Evolutionary conservation across 805 yeast genomes (phyloP).

Genomic region (Myxozyma sirexii): DNA sequence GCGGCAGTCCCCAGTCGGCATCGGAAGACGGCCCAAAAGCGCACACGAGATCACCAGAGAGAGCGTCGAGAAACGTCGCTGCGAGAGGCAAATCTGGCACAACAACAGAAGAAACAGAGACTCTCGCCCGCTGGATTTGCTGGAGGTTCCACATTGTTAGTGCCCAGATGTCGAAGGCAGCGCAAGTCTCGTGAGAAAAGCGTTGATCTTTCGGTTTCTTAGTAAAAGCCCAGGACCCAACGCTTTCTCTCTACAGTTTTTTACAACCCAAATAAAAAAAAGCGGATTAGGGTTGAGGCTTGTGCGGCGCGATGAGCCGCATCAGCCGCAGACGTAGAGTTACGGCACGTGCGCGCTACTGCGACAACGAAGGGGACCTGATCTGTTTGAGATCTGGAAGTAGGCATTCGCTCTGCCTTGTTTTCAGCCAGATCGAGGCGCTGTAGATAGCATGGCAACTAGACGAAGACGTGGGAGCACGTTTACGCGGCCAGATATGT

Average conservation of each 20-base stretch:
- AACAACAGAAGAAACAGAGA: slow-evolving; percentile 56
- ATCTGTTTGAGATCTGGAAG: neutral
- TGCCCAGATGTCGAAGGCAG: neutral
- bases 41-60: slow-evolving; percentile 71
- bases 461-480: neutral
- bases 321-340: neutral
- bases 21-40: slow-evolving; percentile 49
- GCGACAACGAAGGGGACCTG: neutral
- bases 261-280: too few relatives aligned
- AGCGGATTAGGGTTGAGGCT: neutral
- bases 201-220: neutral
- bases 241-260: neutral
- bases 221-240: neutral
- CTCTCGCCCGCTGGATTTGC: slow-evolving; percentile 27
- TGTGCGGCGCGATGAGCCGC: neutral
- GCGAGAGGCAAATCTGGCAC: slow-evolving; percentile 64
- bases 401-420: neutral
- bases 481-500: neutral
- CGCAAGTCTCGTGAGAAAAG: neutral
- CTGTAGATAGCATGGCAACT: neutral
- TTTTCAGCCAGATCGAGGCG: neutral
- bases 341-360: slow-evolving; percentile 1
- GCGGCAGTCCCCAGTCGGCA: neutral
- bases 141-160: slow-evolving; percentile 26
- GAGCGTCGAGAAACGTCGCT: slow-evolving; percentile 66